Percentiles rank a stretch among this genome's conserved stretches.
These are phyloP conservation scores for Elsinoe fawcettii DNA, from an alignment of 2,329 filamentous ascomycete species.

Conservation along the genomic window DNA sequence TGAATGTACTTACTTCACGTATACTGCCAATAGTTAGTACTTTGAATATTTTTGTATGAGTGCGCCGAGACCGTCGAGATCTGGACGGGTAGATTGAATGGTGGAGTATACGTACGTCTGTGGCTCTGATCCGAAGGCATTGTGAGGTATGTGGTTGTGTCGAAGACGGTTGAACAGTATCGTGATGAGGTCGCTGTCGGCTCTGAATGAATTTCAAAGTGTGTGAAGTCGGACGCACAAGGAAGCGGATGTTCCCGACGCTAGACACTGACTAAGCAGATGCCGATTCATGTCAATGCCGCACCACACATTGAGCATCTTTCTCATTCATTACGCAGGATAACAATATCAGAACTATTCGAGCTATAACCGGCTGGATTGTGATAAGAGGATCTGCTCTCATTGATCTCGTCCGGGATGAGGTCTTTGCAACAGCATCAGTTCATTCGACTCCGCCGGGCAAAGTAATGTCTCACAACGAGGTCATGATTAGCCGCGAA, in stretches of 20 bases:
- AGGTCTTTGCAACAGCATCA: too few relatives aligned
- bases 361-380: too few relatives aligned
- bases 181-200: not conserved
- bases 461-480: too few relatives aligned
- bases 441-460: too few relatives aligned
- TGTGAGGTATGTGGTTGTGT: not conserved
- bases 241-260: not conserved
- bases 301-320: too few relatives aligned
- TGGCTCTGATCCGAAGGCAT: slow-evolving; percentile 15
- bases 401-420: too few relatives aligned
- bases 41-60: not conserved
- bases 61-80: not conserved
- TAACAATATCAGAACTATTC: too few relatives aligned
- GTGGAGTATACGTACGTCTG: slow-evolving; percentile 8
- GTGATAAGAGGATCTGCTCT: too few relatives aligned
- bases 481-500: too few relatives aligned
- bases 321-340: too few relatives aligned
- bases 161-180: not conserved
- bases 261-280: not conserved
- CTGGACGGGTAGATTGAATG: too few relatives aligned
- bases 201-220: slow-evolving; percentile 1
- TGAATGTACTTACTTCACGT: slow-evolving; percentile 29
- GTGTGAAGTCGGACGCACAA: not conserved
- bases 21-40: slow-evolving; percentile 24
- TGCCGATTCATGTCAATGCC: not conserved